A percentile compares a stretch with the other conserved stretches of the same genome.
These are phyloP conservation scores for Sphagnum tenellum DNA, from an alignment of 225 moss, liverwort and hornwort genomes.

Conservation along the genomic window DNA sequence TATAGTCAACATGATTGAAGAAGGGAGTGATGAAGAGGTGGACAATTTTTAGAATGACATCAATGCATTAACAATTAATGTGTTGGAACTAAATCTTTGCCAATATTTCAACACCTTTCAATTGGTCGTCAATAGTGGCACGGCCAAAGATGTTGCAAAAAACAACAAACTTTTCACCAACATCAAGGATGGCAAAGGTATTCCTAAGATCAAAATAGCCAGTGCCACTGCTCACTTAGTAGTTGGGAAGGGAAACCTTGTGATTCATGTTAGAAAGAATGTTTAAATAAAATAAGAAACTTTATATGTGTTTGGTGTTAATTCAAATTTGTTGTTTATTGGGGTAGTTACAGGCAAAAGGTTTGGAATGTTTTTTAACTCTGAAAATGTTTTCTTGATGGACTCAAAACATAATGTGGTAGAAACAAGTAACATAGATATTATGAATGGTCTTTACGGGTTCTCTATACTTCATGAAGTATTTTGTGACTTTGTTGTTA, in stretches of 20 bases:
- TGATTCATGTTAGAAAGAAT: not conserved
- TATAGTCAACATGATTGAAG: not conserved
- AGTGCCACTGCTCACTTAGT: not conserved
- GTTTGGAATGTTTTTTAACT: no score
- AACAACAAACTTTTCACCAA: not conserved
- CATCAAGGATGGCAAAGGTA: not conserved
- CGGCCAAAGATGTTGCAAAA: not conserved
- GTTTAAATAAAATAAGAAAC: not conserved
- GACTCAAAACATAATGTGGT: no score
- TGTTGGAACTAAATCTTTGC: not conserved
- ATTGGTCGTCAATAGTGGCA: not conserved
- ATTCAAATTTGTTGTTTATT: not conserved
- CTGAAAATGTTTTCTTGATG: no score
- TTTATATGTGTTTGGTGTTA: not conserved
- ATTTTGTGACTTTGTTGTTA: no score
- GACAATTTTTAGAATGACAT: not conserved
- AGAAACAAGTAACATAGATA: no score
- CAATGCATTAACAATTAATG: not conserved
- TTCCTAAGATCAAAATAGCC: not conserved
- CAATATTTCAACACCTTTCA: not conserved
- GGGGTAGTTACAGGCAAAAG: not conserved
- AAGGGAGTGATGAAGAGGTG: not conserved
- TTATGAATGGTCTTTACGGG: no score
- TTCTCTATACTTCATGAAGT: no score
- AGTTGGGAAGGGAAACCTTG: not conserved